Conservation (phyloP, 192 early-diverging fungal genomes). For the Backusella circina region DNA sequence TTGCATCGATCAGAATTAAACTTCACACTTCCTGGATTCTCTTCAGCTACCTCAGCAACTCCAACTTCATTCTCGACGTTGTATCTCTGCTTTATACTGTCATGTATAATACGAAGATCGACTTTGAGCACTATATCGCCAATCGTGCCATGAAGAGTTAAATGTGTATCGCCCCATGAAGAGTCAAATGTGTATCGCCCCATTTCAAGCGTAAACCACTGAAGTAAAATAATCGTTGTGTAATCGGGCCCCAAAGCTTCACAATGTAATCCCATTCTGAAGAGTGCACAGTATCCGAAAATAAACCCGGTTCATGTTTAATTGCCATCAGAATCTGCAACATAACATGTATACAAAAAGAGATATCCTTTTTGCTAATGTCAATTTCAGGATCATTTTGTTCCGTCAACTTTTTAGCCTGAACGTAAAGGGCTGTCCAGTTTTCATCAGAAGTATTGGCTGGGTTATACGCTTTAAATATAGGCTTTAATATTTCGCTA, state of each 20-base stretch:
- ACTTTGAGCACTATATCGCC: neutral
- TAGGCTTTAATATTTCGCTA: neutral
- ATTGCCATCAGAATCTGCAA: neutral
- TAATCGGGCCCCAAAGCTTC: neutral
- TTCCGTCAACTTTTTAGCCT: neutral
- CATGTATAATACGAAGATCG: neutral
- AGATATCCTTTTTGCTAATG: neutral
- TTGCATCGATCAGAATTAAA: neutral
- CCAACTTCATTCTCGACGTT: neutral
- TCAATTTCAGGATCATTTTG: neutral
- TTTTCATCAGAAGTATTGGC: neutral
- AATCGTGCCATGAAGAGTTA: neutral
- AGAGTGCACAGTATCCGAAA: neutral
- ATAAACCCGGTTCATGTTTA: neutral
- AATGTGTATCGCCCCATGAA: neutral
- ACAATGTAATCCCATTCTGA: neutral
- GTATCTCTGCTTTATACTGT: neutral
- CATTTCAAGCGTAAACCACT: neutral
- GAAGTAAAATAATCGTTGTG: neutral
- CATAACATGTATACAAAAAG: neutral
- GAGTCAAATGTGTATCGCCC: neutral
- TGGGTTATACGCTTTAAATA: neutral
- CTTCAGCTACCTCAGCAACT: neutral
- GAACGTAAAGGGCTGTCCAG: neutral
- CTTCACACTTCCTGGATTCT: neutral